Base-by-base conservation (phyloP, 495 filamentous ascomycete species). In the Trichocladium uniseriatum region DNA sequence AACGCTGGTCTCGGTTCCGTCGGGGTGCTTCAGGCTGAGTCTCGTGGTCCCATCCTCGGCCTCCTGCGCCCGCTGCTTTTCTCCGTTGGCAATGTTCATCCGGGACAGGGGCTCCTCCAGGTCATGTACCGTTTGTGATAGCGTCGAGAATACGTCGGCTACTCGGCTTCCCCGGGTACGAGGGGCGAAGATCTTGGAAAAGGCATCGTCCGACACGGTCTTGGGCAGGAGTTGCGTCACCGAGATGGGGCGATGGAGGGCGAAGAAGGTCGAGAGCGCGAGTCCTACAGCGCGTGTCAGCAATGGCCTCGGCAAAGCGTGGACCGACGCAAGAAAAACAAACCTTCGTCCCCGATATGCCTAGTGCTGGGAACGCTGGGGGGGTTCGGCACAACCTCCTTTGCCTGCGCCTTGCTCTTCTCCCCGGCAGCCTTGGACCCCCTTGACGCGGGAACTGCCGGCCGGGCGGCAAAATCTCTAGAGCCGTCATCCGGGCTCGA, bases 201-300 rank as follows among this genome's bases (percentile, higher is more conserved):
- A 95, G 32, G 81, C 75, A 63, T 83, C 81, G 42, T 79, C 67
- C 37, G 79, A 83, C 35, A 87, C 76, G 11, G 79, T 69, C 34
- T 81, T 79, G 36, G 91, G 91, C 41, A 94, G 77, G 43, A 81
- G 78, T 53, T 81, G 78, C 22, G 86, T 90, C 57, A 95, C 77
- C 46, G 87, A 94, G 56, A 98, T 90, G 5, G 92, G 92, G 44
- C 92, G 80, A 72, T 98, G 89, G 52, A 91, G 84, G 49, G 92
- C 92, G 70, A 96, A 98, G 75, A 98, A 97, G 42, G 83, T 84
- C 6, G 91, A 89, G 27, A 95, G 72, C 53, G 82, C 82, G 38
- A 96, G 73, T 61, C 94, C 92, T 98, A 20, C 28, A 4, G 20
- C 14, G 4, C 2, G 22, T 19, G 39, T 55, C 15, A 51, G 16